phyloP scores from a whole-genome alignment of 2,329 filamentous ascomycete genomes.

The Lasiodiplodia citricola region DNA sequence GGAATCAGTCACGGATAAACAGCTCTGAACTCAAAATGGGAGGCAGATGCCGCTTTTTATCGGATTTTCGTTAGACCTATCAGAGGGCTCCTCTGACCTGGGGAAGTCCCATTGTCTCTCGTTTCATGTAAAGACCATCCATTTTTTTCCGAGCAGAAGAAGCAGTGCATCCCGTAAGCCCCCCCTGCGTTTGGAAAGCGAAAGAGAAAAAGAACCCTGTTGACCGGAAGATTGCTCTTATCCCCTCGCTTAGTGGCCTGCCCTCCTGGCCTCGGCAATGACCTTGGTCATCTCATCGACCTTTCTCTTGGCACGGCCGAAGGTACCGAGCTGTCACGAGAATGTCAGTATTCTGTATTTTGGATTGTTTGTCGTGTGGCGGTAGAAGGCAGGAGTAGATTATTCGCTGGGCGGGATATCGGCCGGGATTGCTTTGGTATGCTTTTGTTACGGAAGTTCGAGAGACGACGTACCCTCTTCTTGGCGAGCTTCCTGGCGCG shows the following conservation, averaged over 20 bases:
- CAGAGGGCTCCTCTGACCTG: constrained; percentile 20
- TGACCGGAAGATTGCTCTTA: constrained; percentile 23
- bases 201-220: constrained; percentile 22
- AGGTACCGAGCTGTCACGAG: constrained; percentile 81
- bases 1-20: not conserved
- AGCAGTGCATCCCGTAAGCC: constrained; percentile 13
- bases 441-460: not conserved
- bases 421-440: not conserved
- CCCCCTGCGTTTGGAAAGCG: constrained; percentile 8
- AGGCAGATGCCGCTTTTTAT: constrained; percentile 19
- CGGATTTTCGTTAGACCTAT: constrained; percentile 21
- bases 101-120: constrained; percentile 18
- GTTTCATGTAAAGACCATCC: constrained; percentile 17
- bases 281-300: constrained; percentile 98
- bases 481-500: constrained; percentile 98
- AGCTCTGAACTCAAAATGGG: not conserved
- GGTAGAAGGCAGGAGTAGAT: not conserved
- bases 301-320: constrained; percentile 99
- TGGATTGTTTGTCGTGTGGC: not conserved
- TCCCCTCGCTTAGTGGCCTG: constrained; percentile 64
- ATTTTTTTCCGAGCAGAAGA: constrained; percentile 15
- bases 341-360: constrained; percentile 35
- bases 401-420: not conserved
- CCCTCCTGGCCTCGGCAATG: constrained; percentile 92
- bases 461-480: constrained; percentile 78